phyloP scores from a whole-genome alignment of 2,329 filamentous ascomycete genomes.

The Neopestalotiopsis rosae region DNA sequence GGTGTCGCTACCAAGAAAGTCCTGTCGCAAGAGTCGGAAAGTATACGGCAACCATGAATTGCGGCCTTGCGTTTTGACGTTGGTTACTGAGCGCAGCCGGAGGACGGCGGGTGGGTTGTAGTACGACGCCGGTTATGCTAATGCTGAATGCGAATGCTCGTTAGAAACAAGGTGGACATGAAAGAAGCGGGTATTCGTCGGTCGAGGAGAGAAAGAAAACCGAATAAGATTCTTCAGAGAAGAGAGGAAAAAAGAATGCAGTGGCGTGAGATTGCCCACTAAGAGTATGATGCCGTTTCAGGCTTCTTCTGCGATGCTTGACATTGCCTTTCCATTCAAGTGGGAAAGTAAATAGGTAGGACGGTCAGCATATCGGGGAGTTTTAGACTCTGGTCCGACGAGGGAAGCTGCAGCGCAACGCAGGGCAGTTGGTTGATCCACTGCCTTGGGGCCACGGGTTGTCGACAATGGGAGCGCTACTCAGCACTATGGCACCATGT shows the following conservation, averaged over 20 bases:
- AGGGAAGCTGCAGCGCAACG: constrained; percentile 3
- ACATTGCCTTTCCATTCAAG: constrained; percentile 14
- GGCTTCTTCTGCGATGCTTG: constrained; percentile 8
- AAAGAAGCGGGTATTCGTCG: neutral
- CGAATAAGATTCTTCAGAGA: neutral
- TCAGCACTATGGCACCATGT: neutral
- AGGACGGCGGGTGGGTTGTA: constrained; percentile 27
- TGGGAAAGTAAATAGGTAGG: constrained; percentile 11
- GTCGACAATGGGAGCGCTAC: neutral
- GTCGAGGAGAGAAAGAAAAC: neutral
- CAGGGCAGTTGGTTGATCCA: neutral
- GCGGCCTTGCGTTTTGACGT: neutral
- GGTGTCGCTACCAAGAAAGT: neutral
- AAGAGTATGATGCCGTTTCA: neutral
- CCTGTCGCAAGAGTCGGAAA: neutral
- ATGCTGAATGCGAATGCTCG: constrained; percentile 30
- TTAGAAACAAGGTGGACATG: constrained; percentile 23
- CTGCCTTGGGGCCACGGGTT: neutral
- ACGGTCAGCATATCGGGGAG: neutral
- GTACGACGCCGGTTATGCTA: constrained; percentile 28
- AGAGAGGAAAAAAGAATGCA: neutral
- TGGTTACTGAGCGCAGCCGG: neutral
- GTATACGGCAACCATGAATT: neutral
- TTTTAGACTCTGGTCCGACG: constrained; percentile 14
- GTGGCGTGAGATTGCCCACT: neutral